A percentile compares a stretch with the other conserved stretches of the same genome.
These are phyloP conservation scores for Gyrodon lividus DNA, from an alignment of 768 basidiomycete species.

Conservation along the genomic window DNA sequence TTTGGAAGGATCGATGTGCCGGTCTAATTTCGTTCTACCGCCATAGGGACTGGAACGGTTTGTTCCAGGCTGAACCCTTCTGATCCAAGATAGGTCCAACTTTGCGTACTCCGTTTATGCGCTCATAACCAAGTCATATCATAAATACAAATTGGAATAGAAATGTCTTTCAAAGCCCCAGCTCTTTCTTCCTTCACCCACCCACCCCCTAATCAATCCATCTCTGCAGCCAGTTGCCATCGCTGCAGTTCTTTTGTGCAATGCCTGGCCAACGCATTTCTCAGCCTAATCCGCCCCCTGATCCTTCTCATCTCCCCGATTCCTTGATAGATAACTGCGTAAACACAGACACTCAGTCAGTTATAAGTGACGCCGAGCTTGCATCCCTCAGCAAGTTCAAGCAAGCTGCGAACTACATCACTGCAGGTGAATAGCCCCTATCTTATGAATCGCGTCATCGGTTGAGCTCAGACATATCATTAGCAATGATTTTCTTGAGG, in stretches of 20 bases:
- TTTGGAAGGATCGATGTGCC: too few relatives aligned
- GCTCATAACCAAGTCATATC: too few relatives aligned
- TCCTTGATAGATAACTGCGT: constrained; percentile 50
- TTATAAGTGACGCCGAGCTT: constrained; percentile 51
- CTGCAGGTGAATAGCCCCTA: constrained; percentile 51
- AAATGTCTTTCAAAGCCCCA: too few relatives aligned
- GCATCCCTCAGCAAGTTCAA: constrained; percentile 51
- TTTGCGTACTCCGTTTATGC: too few relatives aligned
- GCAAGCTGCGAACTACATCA: constrained; percentile 66
- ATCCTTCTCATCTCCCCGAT: constrained; percentile 65
- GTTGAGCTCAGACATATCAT: constrained; percentile 1
- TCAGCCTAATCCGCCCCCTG: constrained; percentile 68
- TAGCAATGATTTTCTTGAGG: constrained; percentile 85
- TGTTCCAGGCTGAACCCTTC: too few relatives aligned
- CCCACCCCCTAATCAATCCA: background rate
- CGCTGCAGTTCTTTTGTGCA: background rate
- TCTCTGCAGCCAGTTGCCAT: background rate
- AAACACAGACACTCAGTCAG: constrained; percentile 44
- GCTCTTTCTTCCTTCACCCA: too few relatives aligned
- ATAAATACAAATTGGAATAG: too few relatives aligned
- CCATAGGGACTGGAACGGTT: too few relatives aligned
- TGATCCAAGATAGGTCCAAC: too few relatives aligned
- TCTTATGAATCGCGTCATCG: background rate
- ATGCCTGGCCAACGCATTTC: constrained; percentile 62
- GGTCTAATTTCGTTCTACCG: too few relatives aligned